Conservation (phyloP, 2,329 filamentous ascomycete species). For the Zymoseptoria pseudotritici region DNA sequence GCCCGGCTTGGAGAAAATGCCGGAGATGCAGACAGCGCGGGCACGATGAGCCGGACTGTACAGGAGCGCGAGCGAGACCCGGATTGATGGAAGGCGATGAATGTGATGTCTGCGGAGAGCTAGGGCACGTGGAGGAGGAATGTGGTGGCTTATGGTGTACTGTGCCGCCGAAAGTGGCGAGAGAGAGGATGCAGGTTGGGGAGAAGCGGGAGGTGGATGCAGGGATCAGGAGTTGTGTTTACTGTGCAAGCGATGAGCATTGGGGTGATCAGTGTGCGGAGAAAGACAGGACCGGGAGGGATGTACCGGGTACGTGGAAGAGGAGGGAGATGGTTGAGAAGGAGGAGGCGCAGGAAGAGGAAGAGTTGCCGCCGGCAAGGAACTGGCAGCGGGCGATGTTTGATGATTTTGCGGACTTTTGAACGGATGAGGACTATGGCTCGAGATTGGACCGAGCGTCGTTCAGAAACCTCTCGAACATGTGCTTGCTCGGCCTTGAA, state of each 20-base stretch:
- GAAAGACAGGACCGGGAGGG: background rate
- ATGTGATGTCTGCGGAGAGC: constrained; percentile 6
- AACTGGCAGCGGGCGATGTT: background rate
- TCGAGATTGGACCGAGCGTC: background rate
- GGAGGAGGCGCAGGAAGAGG: constrained; percentile 3
- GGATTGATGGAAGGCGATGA: background rate
- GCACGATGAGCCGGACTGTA: constrained; percentile 8
- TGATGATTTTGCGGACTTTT: background rate
- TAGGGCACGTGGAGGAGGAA: constrained; percentile 21
- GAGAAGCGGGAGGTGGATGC: background rate
- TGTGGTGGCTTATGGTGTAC: constrained; percentile 19
- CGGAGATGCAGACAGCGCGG: constrained; percentile 9
- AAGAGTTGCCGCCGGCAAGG: constrained; percentile 1
- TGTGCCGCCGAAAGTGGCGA: background rate
- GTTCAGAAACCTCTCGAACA: background rate
- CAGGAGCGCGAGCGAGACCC: background rate
- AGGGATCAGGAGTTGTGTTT: background rate
- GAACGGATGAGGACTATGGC: background rate
- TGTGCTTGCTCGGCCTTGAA: background rate
- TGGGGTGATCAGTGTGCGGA: constrained; percentile 7
- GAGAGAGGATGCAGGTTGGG: background rate
- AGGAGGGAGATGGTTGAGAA: background rate
- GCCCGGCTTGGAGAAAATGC: constrained; percentile 9
- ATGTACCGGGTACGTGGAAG: background rate
- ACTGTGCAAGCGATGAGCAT: constrained; percentile 2